phyloP scores from a whole-genome alignment of 2,329 filamentous ascomycete species.

The Fusarium humuli region DNA sequence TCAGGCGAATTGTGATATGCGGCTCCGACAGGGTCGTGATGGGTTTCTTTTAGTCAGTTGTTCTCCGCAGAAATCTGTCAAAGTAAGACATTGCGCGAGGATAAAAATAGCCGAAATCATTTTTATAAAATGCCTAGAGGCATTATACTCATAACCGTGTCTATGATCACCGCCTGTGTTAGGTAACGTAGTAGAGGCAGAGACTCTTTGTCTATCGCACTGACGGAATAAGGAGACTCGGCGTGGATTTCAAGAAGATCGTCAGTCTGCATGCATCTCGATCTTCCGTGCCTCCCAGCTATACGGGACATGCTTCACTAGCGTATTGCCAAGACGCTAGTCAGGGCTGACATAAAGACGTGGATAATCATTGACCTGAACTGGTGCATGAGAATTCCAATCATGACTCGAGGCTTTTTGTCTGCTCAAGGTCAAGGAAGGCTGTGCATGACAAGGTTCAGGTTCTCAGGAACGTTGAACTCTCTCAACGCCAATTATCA shows the following conservation, averaged over 20 bases:
- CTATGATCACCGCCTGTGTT: not conserved
- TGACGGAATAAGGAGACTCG: slow-evolving; percentile 2
- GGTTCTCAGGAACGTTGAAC: slow-evolving; percentile 35
- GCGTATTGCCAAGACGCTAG: slow-evolving; percentile 9
- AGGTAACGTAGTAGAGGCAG: not conserved
- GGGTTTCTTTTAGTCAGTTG: slow-evolving; percentile 4
- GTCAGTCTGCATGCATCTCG: slow-evolving; percentile 38
- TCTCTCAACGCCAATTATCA: slow-evolving; percentile 22
- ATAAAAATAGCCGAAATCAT: not conserved
- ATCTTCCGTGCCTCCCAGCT: slow-evolving; percentile 40
- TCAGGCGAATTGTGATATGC: slow-evolving; percentile 33
- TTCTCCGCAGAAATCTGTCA: slow-evolving; percentile 10
- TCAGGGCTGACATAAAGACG: not conserved
- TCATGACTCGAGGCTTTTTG: not conserved
- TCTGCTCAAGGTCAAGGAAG: slow-evolving; percentile 4
- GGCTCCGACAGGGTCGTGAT: slow-evolving; percentile 35
- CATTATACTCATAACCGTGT: not conserved
- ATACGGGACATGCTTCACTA: slow-evolving; percentile 45
- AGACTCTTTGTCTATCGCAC: slow-evolving; percentile 9
- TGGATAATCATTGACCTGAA: not conserved
- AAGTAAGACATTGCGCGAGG: not conserved
- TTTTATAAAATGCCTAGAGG: not conserved
- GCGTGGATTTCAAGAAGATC: slow-evolving; percentile 30
- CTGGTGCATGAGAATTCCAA: not conserved
- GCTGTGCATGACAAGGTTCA: slow-evolving; percentile 38